Evolutionary conservation across 176 grass and related monocot genomes (phyloP), one percentile per base, ranked within the genome.

Genomic region (Puccinellia tenuiflora): DNA sequence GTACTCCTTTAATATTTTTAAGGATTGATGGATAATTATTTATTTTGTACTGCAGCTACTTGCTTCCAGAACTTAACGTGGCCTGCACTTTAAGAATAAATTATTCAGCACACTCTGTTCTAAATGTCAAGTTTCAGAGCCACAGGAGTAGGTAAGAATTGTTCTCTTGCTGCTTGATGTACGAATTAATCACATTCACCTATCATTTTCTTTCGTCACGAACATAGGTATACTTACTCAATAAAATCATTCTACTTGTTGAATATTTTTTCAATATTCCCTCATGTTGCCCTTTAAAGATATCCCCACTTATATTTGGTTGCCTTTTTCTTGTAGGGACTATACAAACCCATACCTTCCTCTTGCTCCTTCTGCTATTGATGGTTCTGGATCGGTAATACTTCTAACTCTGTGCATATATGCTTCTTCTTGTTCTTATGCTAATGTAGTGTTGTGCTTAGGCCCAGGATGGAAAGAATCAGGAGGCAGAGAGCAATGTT

Each of bases 261-360:
- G 45, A 75, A 48, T 69, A 57, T n/a, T 57, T 46, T 61, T 59
- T 73, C 25, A 65, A 29, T 29, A 68, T 46, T 63, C 60, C 33
- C 26, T 62, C 57, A 20, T 57, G 82, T 70, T 29, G 9, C 33
- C 11, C 6, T n/a, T 81, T 11, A 56, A 42, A 71, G 38, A 82
- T 26, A 79, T 43, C 39, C 12, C 62, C 53, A 73, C 18, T 34
- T 86, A 78, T 81, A 60, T 63, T 78, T 35, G 40, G 48, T 40
- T 81, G 25, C 0, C 0, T 33, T 46, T 78, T 90, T 75, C 79
- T 40, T 86, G 43, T 81, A 98, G 92, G 89, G 96, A 98, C 74
- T 98, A 90, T 64, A 98, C 96, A 82, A 98, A 98, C 73, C 96
- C 96, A 6, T 98, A 95, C 85, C 92, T 98, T 81, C 96, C 96